Percentiles rank a stretch among this genome's conserved stretches.
Evolutionary conservation across 306 rosid genomes (phyloP).

Genomic region (Oemleria cerasiformis): DNA sequence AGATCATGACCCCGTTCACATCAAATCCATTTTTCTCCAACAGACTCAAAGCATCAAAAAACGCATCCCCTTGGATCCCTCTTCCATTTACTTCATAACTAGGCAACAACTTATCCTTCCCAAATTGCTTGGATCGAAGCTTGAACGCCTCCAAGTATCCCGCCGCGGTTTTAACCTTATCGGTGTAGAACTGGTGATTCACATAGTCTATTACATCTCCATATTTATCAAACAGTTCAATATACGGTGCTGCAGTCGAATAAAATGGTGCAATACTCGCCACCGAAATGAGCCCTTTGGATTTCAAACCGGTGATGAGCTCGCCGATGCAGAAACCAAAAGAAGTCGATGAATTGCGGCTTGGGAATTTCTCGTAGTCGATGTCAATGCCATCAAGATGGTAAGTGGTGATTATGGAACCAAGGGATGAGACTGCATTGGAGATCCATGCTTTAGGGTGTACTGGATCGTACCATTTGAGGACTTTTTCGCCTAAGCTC

Average conservation of each 20-base stretch:
- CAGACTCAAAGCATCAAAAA: constrained; percentile 41
- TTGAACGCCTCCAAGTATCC: constrained; percentile 33
- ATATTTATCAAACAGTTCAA: constrained; percentile 36
- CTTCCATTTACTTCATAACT: constrained; percentile 51
- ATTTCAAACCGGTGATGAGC: constrained; percentile 49
- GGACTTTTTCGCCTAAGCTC: constrained; percentile 34
- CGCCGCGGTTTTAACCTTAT: constrained; percentile 33
- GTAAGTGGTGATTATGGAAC: constrained; percentile 25
- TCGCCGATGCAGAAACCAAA: constrained; percentile 59
- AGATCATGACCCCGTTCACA: constrained; percentile 56
- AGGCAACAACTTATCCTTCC: constrained; percentile 34
- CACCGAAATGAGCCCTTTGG: constrained; percentile 35
- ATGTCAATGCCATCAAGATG: constrained; percentile 54
- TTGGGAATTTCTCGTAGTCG: constrained; percentile 51
- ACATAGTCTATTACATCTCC: constrained; percentile 42
- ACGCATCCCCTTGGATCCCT: constrained; percentile 52
- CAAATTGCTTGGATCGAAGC: constrained; percentile 32
- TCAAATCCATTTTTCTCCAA: constrained; percentile 34
- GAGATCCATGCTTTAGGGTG: constrained; percentile 42
- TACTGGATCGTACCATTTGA: constrained; percentile 46
- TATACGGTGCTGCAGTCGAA: constrained; percentile 31
- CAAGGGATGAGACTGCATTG: constrained; percentile 48
- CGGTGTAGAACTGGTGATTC: constrained; percentile 56
- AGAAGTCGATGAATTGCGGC: background rate
- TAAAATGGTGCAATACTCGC: constrained; percentile 58